phyloP scores from a whole-genome alignment of 805 yeast species.

The Suhomyces tanzawaensis region DNA sequence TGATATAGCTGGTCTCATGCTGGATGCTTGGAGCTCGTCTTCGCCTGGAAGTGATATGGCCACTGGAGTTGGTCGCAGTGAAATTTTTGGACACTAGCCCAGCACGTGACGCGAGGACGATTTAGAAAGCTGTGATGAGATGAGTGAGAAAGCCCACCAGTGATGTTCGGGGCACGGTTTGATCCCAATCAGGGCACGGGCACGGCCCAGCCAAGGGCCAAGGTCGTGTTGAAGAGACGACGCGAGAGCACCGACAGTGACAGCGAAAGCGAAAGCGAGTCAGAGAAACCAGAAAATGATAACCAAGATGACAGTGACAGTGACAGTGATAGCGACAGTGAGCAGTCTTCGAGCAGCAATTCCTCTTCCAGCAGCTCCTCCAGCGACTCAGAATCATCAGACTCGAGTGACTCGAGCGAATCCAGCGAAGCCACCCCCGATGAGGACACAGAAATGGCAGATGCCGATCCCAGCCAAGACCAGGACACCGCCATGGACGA shows the following conservation, averaged over 20 bases:
- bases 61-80: neutral
- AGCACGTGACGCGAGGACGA: neutral
- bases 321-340: neutral
- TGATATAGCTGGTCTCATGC: conserved; percentile 34
- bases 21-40: conserved; percentile 1
- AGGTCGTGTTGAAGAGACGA: conserved; percentile 1
- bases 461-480: neutral
- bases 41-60: neutral
- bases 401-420: neutral
- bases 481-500: neutral
- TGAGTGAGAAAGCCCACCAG: neutral
- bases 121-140: neutral
- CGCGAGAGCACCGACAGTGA: conserved; percentile 10
- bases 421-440: neutral
- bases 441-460: neutral
- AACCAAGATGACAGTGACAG: neutral
- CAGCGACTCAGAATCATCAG: neutral
- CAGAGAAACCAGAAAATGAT: conserved; percentile 1
- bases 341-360: neutral
- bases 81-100: too few species aligned
- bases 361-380: neutral
- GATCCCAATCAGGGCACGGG: conserved; percentile 40
- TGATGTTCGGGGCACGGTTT: conserved; percentile 50
- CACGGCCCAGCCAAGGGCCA: neutral
- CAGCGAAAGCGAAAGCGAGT: conserved; percentile 12